Base-by-base conservation (phyloP, 306 rosid genomes). In the Styphnolobium japonicum region DNA sequence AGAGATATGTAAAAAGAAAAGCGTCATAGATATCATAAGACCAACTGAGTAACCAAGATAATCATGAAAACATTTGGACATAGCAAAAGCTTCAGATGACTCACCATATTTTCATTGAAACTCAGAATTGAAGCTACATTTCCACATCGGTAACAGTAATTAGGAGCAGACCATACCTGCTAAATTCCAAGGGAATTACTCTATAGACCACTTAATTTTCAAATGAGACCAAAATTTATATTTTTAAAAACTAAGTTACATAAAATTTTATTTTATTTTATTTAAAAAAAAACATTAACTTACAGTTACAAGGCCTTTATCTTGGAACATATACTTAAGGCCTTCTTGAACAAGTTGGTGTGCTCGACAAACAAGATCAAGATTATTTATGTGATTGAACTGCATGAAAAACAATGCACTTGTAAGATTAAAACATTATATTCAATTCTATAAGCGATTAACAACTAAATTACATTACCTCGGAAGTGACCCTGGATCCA, bases 311-410 rank as follows among this genome's bases (percentile, higher is more conserved):
- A 96, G 93, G 87, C 99, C 99, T 88, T 96, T 96, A 85, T 96
- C 99, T 87, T 91, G 99, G 86, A 96, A 96, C 99, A 96, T 96
- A 87, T 96, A 93, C 88, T 96, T 96, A 1, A 96, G 97, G 66
- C 99, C 99, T 89, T 96, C 99, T 86, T 96, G 99, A 70, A 96
- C 99, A 27, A 96, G 97, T 85, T 96, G 99, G 84, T 96, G 99
- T 3, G 99, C 99, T 67, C 99, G 97, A 80, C 99, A 96, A 81
- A 96, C 99, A 88, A 96, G 91, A 81, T 93, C 96, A 74, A 96
- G 98, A 67, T 87, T 96, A 83, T 96, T 96, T 75, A 92, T 92
- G 93, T 92, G 97, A 85, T 92, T 92, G 85, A 92, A 94, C 97
- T 92, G 93, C 86, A 85, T 31, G 16, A 31, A 57, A n/a, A 23